phyloP scores from a whole-genome alignment of 1,139 yeast species.

The Kodamaea anthophila region DNA sequence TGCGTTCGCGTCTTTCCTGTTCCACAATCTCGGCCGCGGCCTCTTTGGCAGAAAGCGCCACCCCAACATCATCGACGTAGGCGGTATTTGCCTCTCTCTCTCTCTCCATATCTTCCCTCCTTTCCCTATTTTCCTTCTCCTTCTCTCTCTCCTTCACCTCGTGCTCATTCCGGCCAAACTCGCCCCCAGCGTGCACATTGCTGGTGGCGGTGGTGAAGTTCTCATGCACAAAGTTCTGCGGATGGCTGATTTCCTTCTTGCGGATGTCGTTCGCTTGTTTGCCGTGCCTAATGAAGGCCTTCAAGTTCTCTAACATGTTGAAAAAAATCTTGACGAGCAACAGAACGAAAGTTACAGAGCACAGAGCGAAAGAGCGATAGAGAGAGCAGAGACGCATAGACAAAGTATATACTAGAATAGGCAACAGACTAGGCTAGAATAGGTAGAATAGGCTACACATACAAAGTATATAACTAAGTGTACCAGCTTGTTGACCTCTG shows the following conservation, averaged over 20 bases:
- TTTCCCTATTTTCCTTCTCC: neutral
- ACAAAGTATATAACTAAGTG: too few relatives aligned
- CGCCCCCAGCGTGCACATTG: conserved; percentile 6
- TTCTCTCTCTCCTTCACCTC: conserved; percentile 1
- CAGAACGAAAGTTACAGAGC: too few relatives aligned
- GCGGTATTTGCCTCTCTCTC: neutral
- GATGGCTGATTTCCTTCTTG: conserved; percentile 7
- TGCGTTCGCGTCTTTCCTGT: conserved; percentile 45
- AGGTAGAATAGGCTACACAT: neutral
- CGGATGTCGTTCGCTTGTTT: conserved; percentile 54
- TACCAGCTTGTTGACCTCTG: too few relatives aligned
- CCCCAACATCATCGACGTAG: neutral
- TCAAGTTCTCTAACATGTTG: conserved; percentile 52
- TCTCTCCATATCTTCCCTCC: neutral
- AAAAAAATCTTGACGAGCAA: neutral
- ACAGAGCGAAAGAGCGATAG: too few relatives aligned
- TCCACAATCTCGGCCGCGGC: conserved; percentile 59
- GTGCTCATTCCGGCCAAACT: too few relatives aligned
- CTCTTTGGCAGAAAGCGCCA: conserved; percentile 15
- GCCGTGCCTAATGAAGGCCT: conserved; percentile 81
- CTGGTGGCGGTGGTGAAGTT: conserved; percentile 3
- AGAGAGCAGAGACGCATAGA: too few relatives aligned
- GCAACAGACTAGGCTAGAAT: neutral
- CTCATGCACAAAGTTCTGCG: conserved; percentile 5
- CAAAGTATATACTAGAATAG: neutral